phyloP scores from a whole-genome alignment of 2,329 filamentous ascomycete species.

The Microcyclosporella mali region DNA sequence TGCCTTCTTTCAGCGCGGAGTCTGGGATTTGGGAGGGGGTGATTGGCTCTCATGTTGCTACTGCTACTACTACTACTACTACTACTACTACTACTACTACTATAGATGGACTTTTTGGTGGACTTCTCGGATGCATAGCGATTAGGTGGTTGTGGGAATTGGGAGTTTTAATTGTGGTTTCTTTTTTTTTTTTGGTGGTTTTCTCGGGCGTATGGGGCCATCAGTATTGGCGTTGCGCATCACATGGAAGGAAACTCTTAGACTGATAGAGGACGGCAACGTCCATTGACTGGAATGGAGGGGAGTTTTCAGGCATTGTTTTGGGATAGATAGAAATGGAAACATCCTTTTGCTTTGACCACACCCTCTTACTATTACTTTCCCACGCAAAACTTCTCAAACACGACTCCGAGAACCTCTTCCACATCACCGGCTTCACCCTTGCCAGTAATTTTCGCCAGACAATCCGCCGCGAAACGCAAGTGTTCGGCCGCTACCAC shows the following conservation, averaged over 20 bases:
- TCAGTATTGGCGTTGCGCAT: too few relatives aligned
- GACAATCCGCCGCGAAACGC: slow-evolving; percentile 67
- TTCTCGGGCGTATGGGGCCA: too few relatives aligned
- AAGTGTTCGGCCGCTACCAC: slow-evolving; percentile 87
- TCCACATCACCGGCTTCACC: slow-evolving; percentile 86
- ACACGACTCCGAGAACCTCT: slow-evolving; percentile 91
- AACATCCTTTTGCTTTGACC: slow-evolving; percentile 1
- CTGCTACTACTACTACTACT: too few relatives aligned
- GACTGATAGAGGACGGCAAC: slow-evolving; percentile 3
- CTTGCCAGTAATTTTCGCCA: slow-evolving; percentile 82
- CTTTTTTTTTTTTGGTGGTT: slow-evolving; percentile 1
- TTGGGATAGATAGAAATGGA: slow-evolving; percentile 1
- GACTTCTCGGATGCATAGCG: too few relatives aligned
- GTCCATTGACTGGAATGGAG: neutral
- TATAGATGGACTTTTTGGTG: too few relatives aligned
- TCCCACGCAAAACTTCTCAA: slow-evolving; percentile 67
- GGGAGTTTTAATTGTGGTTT: neutral
- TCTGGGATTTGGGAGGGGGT: too few relatives aligned
- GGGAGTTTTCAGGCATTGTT: neutral
- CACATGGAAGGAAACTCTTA: too few relatives aligned
- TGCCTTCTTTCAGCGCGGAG: neutral
- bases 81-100: too few relatives aligned
- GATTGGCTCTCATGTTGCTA: too few relatives aligned
- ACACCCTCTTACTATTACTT: slow-evolving; percentile 25
- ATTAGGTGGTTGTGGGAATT: too few relatives aligned